These are phyloP conservation scores for Stentor coeruleus DNA, from an alignment of 73 alveolate species.

Conservation along the genomic window DNA sequence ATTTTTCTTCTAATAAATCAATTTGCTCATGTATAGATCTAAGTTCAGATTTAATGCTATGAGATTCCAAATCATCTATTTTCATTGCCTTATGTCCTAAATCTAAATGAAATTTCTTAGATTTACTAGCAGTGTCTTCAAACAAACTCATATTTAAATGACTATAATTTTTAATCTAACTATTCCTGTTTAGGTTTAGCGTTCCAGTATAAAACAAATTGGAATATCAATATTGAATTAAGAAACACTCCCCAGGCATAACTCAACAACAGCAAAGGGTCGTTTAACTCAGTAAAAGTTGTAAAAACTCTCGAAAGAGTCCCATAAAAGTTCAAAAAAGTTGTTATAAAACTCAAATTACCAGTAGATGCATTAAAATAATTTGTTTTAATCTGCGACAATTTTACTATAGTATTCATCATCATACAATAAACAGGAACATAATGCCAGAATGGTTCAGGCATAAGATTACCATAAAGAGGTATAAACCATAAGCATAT, in stretches of 20 bases:
- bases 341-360: slow-evolving; percentile 67
- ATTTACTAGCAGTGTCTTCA: too few species aligned
- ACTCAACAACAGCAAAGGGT: neutral
- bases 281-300: slow-evolving; percentile 67
- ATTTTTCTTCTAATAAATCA: too few species aligned
- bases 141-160: too few species aligned
- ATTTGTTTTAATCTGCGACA: slow-evolving; percentile 66
- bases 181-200: neutral
- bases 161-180: too few species aligned
- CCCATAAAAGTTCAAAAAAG: slow-evolving; percentile 70
- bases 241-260: slow-evolving; percentile 11
- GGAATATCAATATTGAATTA: slow-evolving; percentile 14
- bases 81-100: too few species aligned
- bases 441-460: slow-evolving; percentile 58
- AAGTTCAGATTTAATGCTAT: too few species aligned
- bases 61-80: too few species aligned
- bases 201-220: slow-evolving; percentile 30
- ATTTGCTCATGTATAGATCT: too few species aligned
- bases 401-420: slow-evolving; percentile 46
- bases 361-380: slow-evolving; percentile 81
- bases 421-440: slow-evolving; percentile 8
- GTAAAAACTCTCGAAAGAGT: slow-evolving; percentile 75
- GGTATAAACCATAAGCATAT: slow-evolving; percentile 29
- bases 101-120: too few species aligned
- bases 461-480: slow-evolving; percentile 25